Base-by-base conservation (phyloP, 2,329 filamentous ascomycete genomes). In the Fusarium sp. region DNA sequence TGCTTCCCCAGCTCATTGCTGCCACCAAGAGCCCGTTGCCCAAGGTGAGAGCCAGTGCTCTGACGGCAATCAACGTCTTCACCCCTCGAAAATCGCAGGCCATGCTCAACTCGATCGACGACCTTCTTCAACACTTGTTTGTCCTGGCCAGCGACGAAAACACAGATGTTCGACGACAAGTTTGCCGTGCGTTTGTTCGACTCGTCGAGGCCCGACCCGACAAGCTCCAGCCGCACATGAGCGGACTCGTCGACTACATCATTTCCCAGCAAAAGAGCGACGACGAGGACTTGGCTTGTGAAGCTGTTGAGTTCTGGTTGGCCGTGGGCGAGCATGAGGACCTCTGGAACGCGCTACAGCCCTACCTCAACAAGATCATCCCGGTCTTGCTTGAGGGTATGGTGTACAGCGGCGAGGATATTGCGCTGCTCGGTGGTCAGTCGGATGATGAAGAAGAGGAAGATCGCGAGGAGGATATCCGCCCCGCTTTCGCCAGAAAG, bases 291-390 rank as follows among this genome's bases (percentile, higher is more conserved):
- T 87, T 99, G 68, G 95, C 96, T 41, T 92, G 97, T 75, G 97
- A 99, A 81, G 97, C 97, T 10, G 95, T 97, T 6, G 97, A 99
- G 82, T 99, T 99, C 81, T 99, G 97, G 95, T 90, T 99, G 52
- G 95, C 95, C 43, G 92, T 97, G 23, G 95, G 95, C 70, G 97
- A 98, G 81, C 94, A 98, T 80, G 90, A 94, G 48, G 90, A 93
- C 68, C 85, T 98, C 63, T 95, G 94, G 85, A 89, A 91, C 75
- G 89, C 91, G 1, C 87, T 99, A 54, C 91, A 89, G 10, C 95
- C 95, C 0, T 94, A 94, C 80, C 90, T 98, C 66, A 84, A 89
- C 75, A 94, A 94, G 82, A 96, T 98, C 73, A 93, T 99, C 34
- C 97, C 97, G 0, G 93, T 98, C 2, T 86, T 99, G 61, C 89